Evolutionary conservation across 1,139 yeast species (phyloP).

Genomic region (Groenewaldozyma sp.): DNA sequence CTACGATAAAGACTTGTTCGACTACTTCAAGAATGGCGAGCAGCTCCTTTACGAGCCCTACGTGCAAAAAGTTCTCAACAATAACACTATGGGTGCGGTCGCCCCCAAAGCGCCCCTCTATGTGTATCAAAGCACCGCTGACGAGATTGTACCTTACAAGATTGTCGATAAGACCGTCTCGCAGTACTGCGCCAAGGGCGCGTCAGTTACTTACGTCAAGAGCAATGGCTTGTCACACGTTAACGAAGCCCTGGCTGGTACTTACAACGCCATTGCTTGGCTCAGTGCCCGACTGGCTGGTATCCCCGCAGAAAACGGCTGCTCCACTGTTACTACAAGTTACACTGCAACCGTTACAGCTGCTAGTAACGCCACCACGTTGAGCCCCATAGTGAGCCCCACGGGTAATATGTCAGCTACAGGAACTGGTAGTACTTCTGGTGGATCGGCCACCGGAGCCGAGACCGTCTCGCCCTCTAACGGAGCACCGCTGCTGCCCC

Average conservation of each 20-base stretch:
- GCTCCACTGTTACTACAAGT: conserved; percentile 10
- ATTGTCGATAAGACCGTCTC: conserved; percentile 16
- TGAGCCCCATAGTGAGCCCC: conserved; percentile 6
- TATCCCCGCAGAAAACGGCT: conserved; percentile 1
- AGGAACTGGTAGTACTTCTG: not conserved
- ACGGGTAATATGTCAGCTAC: not conserved
- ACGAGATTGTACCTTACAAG: conserved; percentile 17
- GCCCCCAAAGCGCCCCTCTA: conserved; percentile 19
- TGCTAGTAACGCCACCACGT: conserved; percentile 4
- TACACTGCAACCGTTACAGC: conserved; percentile 6
- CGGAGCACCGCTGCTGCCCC: too few species aligned
- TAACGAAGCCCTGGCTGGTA: conserved; percentile 9
- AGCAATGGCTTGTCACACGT: conserved; percentile 13
- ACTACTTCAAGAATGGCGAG: conserved; percentile 18
- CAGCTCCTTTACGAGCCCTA: conserved; percentile 10
- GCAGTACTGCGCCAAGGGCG: conserved; percentile 21
- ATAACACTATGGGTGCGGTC: conserved; percentile 13
- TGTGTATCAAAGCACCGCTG: conserved; percentile 23
- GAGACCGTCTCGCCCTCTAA: conserved; percentile 1
- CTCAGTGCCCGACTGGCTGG: too few species aligned
- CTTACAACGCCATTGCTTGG: conserved; percentile 14
- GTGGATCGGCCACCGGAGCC: conserved; percentile 1
- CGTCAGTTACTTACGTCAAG: conserved; percentile 19
- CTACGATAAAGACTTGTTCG: conserved; percentile 15
- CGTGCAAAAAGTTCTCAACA: conserved; percentile 10